phyloP scores from a whole-genome alignment of 306 rosid genomes.

The Mimosa bimucronata region DNA sequence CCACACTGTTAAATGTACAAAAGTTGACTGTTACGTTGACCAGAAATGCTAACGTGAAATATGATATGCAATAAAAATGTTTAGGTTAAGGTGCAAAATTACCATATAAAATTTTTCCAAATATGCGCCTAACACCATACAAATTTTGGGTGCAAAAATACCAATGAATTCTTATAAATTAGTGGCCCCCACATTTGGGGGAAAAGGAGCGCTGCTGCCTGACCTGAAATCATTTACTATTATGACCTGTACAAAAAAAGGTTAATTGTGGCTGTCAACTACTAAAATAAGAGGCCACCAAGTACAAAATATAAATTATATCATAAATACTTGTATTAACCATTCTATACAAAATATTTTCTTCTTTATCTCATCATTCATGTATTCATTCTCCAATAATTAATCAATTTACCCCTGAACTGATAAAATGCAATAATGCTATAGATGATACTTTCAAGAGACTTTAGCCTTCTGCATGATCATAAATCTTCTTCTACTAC shows the following conservation, averaged over 20 bases:
- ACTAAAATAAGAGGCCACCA: slow-evolving; percentile 26
- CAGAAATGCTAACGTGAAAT: too few relatives aligned
- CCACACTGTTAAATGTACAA: too few relatives aligned
- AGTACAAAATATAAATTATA: background rate
- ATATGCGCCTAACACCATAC: too few relatives aligned
- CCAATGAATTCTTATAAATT: too few relatives aligned
- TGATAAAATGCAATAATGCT: background rate
- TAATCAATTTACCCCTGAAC: background rate
- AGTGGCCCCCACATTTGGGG: too few relatives aligned
- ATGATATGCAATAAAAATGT: too few relatives aligned
- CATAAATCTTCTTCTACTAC: slow-evolving; percentile 61
- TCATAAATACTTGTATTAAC: background rate
- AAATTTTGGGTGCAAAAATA: too few relatives aligned
- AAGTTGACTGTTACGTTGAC: too few relatives aligned
- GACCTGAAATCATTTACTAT: slow-evolving; percentile 21
- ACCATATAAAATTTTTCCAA: too few relatives aligned
- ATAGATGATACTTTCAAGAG: slow-evolving; percentile 28
- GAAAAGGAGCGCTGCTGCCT: background rate
- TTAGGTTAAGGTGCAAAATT: too few relatives aligned
- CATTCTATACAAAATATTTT: background rate
- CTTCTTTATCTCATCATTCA: background rate
- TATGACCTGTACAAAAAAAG: slow-evolving; percentile 19
- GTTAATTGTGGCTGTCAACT: background rate
- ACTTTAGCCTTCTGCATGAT: slow-evolving; percentile 56
- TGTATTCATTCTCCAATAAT: background rate